phyloP scores from a whole-genome alignment of 2,329 filamentous ascomycete genomes.

The Aureobasidium sp. region DNA sequence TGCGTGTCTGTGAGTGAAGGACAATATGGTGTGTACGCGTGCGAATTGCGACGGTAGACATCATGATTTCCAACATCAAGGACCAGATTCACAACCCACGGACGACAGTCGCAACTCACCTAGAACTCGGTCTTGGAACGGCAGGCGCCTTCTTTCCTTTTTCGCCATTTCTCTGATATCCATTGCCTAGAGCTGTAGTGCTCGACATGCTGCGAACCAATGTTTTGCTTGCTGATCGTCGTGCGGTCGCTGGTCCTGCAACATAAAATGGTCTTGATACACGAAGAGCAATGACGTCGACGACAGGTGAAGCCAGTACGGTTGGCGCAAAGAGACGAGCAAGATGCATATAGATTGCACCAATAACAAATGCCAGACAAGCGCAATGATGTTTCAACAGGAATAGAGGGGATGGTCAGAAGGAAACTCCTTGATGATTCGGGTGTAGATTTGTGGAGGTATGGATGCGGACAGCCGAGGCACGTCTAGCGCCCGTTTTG shows the following conservation, averaged over 20 bases:
- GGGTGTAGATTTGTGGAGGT: background rate
- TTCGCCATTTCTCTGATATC: background rate
- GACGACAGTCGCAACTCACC: slow-evolving; percentile 33
- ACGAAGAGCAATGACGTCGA: slow-evolving; percentile 1
- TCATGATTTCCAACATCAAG: background rate
- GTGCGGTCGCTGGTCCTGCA: background rate
- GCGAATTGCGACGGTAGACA: background rate
- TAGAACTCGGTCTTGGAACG: slow-evolving; percentile 57
- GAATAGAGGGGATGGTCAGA: background rate
- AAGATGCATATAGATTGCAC: background rate
- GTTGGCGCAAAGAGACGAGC: slow-evolving; percentile 4
- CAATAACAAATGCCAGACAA: background rate
- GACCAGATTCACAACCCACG: no score
- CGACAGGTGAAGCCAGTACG: background rate
- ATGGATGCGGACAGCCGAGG: slow-evolving; percentile 9
- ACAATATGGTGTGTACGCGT: background rate
- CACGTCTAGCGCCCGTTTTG: slow-evolving; percentile 1
- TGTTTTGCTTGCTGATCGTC: background rate
- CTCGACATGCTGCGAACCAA: background rate
- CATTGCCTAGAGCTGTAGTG: background rate
- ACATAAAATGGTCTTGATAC: background rate
- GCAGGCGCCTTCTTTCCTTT: slow-evolving; percentile 34
- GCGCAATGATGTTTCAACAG: background rate
- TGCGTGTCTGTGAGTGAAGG: no score
- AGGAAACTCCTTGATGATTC: background rate